phyloP scores from a whole-genome alignment of 2,329 filamentous ascomycete genomes.

The Exophiala dermatitidis region DNA sequence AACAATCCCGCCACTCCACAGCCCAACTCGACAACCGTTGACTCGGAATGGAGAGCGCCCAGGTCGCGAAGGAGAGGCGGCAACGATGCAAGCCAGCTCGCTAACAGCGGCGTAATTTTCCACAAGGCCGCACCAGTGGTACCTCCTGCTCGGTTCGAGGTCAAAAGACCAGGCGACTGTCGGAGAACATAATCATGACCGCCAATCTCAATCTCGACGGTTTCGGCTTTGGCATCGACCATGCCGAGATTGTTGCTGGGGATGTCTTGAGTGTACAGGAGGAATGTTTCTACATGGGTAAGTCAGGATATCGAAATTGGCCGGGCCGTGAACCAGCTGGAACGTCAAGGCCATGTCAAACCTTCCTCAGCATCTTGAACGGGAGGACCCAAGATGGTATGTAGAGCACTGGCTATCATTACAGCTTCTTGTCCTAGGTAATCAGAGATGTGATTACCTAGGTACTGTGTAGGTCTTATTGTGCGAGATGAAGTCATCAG shows the following conservation, averaged over 20 bases:
- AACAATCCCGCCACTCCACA: constrained; percentile 79
- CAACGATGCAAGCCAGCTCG: constrained; percentile 64
- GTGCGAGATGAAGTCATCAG: too few relatives aligned
- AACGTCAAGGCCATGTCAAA: constrained; percentile 26
- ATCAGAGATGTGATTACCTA: not conserved
- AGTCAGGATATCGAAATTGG: constrained; percentile 3
- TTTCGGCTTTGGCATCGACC: constrained; percentile 61
- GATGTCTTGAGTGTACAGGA: constrained; percentile 71
- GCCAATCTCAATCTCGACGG: constrained; percentile 60
- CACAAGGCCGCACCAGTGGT: constrained; percentile 84
- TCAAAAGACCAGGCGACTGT: constrained; percentile 76
- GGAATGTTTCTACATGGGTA: constrained; percentile 63
- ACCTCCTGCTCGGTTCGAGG: constrained; percentile 62
- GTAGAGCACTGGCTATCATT: constrained; percentile 6
- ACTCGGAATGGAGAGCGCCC: constrained; percentile 47
- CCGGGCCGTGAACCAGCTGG: not conserved
- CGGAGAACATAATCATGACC: constrained; percentile 66
- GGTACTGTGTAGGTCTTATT: too few relatives aligned
- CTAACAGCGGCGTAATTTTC: constrained; percentile 80
- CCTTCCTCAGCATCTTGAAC: constrained; percentile 49
- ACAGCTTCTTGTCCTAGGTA: not conserved
- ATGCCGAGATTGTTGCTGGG: constrained; percentile 77
- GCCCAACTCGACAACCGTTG: constrained; percentile 71
- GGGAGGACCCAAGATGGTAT: constrained; percentile 23
- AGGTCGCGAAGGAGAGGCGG: constrained; percentile 56